Percentiles rank a stretch among this genome's conserved stretches.
phyloP scores from a whole-genome alignment of 1,284 basidiomycete species.

The Heterobasidion parviporum region DNA sequence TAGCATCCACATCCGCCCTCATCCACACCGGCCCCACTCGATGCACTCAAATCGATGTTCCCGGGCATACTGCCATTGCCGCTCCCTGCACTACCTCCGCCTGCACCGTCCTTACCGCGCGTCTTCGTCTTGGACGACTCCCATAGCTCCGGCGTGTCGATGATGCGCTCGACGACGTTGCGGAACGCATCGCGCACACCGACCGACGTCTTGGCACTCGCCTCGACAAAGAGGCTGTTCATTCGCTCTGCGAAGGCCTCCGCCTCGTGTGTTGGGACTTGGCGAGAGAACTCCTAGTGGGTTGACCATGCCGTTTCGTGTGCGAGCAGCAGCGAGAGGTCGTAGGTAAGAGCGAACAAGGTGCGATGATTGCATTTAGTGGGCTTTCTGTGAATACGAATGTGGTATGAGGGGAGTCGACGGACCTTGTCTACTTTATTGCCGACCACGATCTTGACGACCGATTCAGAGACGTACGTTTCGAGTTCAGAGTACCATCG shows the following conservation, averaged over 20 bases:
- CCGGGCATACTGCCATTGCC: constrained; percentile 26
- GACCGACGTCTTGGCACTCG: constrained; percentile 80
- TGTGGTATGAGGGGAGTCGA: neutral
- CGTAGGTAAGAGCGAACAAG: neutral
- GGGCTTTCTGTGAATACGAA: neutral
- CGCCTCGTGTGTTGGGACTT: constrained; percentile 79
- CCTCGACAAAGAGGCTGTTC: constrained; percentile 82
- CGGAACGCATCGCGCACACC: constrained; percentile 78
- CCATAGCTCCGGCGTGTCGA: constrained; percentile 44
- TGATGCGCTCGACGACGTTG: constrained; percentile 63
- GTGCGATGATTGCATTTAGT: neutral
- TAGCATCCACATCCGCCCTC: neutral
- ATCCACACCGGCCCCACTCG: neutral
- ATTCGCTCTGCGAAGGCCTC: constrained; percentile 75
- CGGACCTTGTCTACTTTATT: constrained; percentile 93
- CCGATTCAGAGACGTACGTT: constrained; percentile 80
- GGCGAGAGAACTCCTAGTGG: constrained; percentile 76
- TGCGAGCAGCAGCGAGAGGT: neutral
- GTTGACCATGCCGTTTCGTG: neutral
- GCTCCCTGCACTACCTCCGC: constrained; percentile 3
- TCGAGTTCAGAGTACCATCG: constrained; percentile 94
- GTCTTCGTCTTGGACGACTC: constrained; percentile 18
- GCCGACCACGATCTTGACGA: constrained; percentile 93
- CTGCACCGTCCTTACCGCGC: constrained; percentile 2
- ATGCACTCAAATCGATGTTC: constrained; percentile 19